Conservation (phyloP, 1,139 yeast species). For the Geotrichum cucujoidarum region DNA sequence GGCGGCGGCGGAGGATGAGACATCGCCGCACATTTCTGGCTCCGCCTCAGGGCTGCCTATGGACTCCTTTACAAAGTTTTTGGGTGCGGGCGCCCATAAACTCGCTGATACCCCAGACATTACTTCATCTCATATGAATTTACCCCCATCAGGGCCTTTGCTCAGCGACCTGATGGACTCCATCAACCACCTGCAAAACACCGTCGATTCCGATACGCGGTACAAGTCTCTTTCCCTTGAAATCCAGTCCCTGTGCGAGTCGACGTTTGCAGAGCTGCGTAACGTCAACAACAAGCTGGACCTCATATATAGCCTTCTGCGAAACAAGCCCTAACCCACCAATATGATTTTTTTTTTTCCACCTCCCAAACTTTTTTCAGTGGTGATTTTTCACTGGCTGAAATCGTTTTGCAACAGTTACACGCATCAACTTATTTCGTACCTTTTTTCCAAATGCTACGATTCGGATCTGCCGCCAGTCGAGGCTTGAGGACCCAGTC, state of each 20-base stretch:
- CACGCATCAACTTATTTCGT: background rate
- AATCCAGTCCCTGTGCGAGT: background rate
- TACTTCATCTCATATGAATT: background rate
- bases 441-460: slow-evolving; percentile 1
- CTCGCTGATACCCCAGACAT: background rate
- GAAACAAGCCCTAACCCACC: background rate
- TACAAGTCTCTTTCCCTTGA: background rate
- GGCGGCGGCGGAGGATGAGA: background rate
- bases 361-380: background rate
- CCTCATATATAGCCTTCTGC: background rate
- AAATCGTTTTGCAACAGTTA: background rate
- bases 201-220: background rate
- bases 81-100: background rate
- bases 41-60: background rate
- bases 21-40: background rate
- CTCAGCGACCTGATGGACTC: slow-evolving; percentile 3
- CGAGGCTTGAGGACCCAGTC: slow-evolving; percentile 6
- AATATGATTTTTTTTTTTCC: background rate
- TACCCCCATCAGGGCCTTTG: background rate
- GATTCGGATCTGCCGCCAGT: slow-evolving; percentile 7
- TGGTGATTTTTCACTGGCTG: background rate
- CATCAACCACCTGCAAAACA: background rate
- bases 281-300: slow-evolving; percentile 1
- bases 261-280: slow-evolving; percentile 1
- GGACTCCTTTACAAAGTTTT: slow-evolving; percentile 5